Evolutionary conservation across 306 rosid species (phyloP).

Genomic region (Citrullus amarus): DNA sequence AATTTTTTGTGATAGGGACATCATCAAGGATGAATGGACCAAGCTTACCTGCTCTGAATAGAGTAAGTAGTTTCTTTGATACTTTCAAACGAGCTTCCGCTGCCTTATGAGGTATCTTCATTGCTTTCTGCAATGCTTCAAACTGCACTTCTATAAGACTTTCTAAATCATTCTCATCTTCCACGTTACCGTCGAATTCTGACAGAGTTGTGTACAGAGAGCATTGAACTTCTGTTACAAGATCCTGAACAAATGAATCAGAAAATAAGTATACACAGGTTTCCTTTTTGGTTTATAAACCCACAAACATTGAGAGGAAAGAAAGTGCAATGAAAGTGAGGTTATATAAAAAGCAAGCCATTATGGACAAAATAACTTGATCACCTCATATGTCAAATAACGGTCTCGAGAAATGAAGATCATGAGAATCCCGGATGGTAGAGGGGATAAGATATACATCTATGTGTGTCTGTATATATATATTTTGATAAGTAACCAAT

Average conservation of each 20-base stretch:
- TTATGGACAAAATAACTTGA: background rate
- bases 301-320: background rate
- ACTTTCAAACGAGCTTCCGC: slow-evolving; percentile 78
- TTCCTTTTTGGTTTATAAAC: background rate
- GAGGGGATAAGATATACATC: background rate
- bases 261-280: background rate
- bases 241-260: slow-evolving; percentile 30
- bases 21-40: slow-evolving; percentile 88
- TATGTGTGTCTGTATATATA: too few relatives aligned
- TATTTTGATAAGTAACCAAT: too few relatives aligned
- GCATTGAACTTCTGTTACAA: slow-evolving; percentile 51
- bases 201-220: slow-evolving; percentile 30
- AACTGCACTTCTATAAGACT: slow-evolving; percentile 54
- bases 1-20: slow-evolving; percentile 34
- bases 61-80: slow-evolving; percentile 68
- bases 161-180: slow-evolving; percentile 50
- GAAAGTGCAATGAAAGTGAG: background rate
- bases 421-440: background rate
- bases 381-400: background rate
- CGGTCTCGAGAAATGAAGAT: background rate
- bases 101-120: slow-evolving; percentile 70
- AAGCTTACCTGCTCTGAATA: slow-evolving; percentile 72
- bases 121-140: slow-evolving; percentile 62
- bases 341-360: background rate
- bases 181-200: slow-evolving; percentile 22